phyloP scores from a whole-genome alignment of 1,284 basidiomycete species.

The Melampsora larici-populina region DNA sequence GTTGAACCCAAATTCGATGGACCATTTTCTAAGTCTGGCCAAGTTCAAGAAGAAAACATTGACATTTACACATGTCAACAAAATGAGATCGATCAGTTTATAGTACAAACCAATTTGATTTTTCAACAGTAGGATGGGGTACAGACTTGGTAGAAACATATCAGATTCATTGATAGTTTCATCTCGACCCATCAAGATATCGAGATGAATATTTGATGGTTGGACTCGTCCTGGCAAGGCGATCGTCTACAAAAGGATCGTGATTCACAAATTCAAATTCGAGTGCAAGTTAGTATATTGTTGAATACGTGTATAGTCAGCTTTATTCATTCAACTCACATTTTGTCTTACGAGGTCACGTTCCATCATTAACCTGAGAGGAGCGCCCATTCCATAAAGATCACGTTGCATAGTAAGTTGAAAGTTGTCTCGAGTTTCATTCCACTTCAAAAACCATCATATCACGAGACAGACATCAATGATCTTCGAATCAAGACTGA shows the following conservation, averaged over 20 bases:
- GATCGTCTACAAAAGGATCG: not conserved
- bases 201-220: conserved; percentile 41
- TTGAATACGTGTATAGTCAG: not conserved
- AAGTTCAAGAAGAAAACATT: no score
- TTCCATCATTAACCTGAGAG: conserved; percentile 33
- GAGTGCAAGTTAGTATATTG: not conserved
- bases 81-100: no score
- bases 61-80: no score
- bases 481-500: not conserved
- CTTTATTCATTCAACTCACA: conserved; percentile 12
- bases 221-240: conserved; percentile 6
- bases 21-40: no score
- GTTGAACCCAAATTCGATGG: no score
- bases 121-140: no score
- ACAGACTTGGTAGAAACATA: conserved; percentile 23
- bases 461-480: not conserved
- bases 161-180: conserved; percentile 25
- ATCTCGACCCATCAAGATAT: conserved; percentile 30
- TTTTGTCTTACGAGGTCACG: conserved; percentile 13
- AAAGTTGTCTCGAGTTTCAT: conserved; percentile 24
- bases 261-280: not conserved
- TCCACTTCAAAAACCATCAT: conserved; percentile 1
- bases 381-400: conserved; percentile 29
- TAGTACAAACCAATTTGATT: no score
- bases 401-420: conserved; percentile 26